A percentile compares a stretch with the other conserved stretches of the same genome.
Conservation (phyloP, 768 basidiomycete species). For the Psilocybe sp. region DNA sequence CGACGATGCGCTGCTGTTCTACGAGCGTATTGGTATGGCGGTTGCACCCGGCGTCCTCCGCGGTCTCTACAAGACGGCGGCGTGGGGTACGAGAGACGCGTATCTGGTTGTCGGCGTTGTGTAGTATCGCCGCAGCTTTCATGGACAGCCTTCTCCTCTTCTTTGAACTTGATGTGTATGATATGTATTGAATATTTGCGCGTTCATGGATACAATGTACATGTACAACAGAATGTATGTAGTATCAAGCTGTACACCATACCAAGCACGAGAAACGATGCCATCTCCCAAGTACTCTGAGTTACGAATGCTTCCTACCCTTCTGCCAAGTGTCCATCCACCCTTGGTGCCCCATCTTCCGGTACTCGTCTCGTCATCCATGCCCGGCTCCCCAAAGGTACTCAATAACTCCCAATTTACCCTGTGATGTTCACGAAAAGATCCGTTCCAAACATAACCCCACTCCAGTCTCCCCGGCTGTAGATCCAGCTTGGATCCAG, state of each 20-base stretch:
- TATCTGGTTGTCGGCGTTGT: conserved; percentile 38
- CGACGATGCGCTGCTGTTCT: conserved; percentile 37
- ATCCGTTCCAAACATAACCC: no score
- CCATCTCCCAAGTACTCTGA: no score
- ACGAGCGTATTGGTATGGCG: conserved; percentile 39
- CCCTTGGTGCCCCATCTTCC: no score
- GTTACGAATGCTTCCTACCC: no score
- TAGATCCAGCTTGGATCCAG: no score
- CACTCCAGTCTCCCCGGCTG: no score
- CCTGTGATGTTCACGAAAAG: no score
- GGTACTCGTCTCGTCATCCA: no score
- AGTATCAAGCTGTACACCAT: not conserved
- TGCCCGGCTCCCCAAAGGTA: no score
- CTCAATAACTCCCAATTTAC: no score
- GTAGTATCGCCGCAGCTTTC: conserved; percentile 13
- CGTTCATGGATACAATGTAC: not conserved
- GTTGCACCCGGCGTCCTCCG: conserved; percentile 30
- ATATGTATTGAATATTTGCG: not conserved
- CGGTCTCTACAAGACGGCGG: conserved; percentile 35
- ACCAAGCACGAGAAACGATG: conserved; percentile 3
- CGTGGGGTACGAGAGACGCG: conserved; percentile 37
- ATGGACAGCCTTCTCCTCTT: not conserved
- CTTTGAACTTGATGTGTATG: not conserved
- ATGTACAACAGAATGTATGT: not conserved
- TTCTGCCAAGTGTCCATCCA: no score